Base-by-base conservation (phyloP, 306 rosid species). In the Dalbergia cultrata region DNA sequence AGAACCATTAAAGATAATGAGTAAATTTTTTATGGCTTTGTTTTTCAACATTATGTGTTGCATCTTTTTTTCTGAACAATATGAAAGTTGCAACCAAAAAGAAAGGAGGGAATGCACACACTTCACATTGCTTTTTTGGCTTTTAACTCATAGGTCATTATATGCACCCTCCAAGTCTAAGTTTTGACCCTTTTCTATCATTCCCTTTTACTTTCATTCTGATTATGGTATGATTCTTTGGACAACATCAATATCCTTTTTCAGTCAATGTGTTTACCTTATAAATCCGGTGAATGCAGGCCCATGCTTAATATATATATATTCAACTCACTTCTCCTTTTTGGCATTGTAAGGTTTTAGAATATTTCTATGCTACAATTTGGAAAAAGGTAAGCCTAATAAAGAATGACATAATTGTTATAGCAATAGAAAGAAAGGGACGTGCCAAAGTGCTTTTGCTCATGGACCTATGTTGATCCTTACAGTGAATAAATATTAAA, bases 111-210 rank as follows among this genome's bases (percentile, higher is more conserved):
- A 76, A 83, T 80, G 86, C 21, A 63, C 77, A 64, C 70, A 81
- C 70, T 70, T 76, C 33, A 61, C 35, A 53, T 76, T 64, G 79
- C 86, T 87, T 75, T 79, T 71, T 82, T 66, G 85, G 88, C 87
- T 74, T 78, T 78, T 83, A 73, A 82, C 57, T 84, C 57, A 80
- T 9, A 83, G 74, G 78, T 74, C 82, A 83, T 88, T 43, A 83
- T 86, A 82, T 72, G 66, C 79, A 82, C 67, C 83, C 34, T 8
- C 19, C 2, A 76, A 78, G 57, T 83, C 68, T 69, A 83, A 72
- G 79, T 64, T 72, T 53, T 72, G 50, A 72, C 83, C 54, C 13
- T 8, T 67, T 43, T 41, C 69, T 65, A 76, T 66, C 66, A 37
- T 65, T 72, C 43, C 62, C 78, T 84, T 82, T 77, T 68, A 61